Evolutionary conservation across 1,139 yeast genomes (phyloP).

Genomic region (Scheffersomyces illinoinensis): DNA sequence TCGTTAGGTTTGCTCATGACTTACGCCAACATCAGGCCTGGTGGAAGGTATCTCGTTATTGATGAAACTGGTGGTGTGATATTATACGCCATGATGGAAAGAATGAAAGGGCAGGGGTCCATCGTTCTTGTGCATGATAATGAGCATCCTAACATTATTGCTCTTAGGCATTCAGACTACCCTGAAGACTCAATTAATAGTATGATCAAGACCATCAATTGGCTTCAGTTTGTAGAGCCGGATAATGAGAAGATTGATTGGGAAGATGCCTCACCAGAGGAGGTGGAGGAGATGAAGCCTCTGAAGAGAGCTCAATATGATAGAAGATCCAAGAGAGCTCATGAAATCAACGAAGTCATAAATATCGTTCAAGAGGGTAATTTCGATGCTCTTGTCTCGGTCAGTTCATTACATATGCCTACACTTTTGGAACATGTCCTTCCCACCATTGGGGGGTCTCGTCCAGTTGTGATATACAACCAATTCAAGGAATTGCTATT

Average conservation of each 20-base stretch:
- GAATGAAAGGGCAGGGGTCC: conserved; percentile 83
- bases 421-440: conserved; percentile 63
- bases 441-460: conserved; percentile 76
- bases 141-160: conserved; percentile 83
- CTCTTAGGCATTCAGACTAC: conserved; percentile 66
- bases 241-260: conserved; percentile 57
- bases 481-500: conserved; percentile 79
- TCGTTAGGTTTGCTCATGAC: conserved; percentile 74
- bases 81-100: conserved; percentile 80
- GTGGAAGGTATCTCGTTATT: conserved; percentile 82
- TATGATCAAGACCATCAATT: conserved; percentile 69
- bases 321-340: conserved; percentile 61
- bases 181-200: conserved; percentile 50
- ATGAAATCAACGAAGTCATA: conserved; percentile 54
- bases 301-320: conserved; percentile 66
- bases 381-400: conserved; percentile 78
- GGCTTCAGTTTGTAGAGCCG: conserved; percentile 84
- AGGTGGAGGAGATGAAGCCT: conserved; percentile 56
- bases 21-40: conserved; percentile 80
- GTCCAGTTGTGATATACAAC: conserved; percentile 80
- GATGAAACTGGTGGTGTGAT: conserved; percentile 92
- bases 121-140: conserved; percentile 84
- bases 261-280: conserved; percentile 51
- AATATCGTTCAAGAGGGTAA: conserved; percentile 49
- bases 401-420: conserved; percentile 70